A percentile compares a stretch with the other conserved stretches of the same genome.
Conservation (phyloP, 2,329 filamentous ascomycete genomes). For the Calonectria hawksworthii region DNA sequence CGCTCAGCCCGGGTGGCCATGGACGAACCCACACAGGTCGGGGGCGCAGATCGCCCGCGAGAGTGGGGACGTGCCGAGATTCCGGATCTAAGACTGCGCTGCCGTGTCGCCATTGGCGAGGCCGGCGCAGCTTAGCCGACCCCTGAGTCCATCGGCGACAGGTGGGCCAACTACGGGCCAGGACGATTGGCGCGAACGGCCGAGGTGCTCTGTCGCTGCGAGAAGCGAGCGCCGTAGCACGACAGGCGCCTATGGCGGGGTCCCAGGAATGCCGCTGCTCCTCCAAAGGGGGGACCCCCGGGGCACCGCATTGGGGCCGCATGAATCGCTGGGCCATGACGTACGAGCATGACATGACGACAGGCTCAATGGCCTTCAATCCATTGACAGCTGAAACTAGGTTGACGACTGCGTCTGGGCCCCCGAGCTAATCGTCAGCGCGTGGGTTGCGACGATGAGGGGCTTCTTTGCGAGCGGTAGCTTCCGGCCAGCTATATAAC, state of each 20-base stretch:
- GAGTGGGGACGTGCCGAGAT: constrained; percentile 27
- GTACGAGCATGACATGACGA: background rate
- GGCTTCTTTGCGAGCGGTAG: constrained; percentile 14
- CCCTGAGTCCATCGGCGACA: background rate
- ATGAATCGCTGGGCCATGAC: background rate
- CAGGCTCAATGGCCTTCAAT: background rate
- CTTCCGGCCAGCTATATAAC: constrained; percentile 12
- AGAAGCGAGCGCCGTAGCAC: background rate
- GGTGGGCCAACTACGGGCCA: constrained; percentile 9
- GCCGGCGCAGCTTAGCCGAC: constrained; percentile 15
- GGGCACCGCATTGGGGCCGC: too few species aligned
- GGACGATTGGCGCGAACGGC: background rate
- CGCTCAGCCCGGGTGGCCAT: background rate
- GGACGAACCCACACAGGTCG: background rate
- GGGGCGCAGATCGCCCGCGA: background rate
- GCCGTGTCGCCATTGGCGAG: constrained; percentile 12
- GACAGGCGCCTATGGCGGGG: background rate
- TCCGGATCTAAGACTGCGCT: background rate
- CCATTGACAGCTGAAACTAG: constrained; percentile 20
- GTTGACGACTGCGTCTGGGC: background rate
- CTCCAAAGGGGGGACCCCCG: too few species aligned
- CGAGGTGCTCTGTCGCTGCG: background rate
- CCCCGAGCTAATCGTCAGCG: background rate
- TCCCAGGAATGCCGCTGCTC: too few species aligned
- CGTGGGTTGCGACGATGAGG: background rate